These are phyloP conservation scores for Candida tibetensis DNA, from an alignment of 805 yeast species.

Conservation along the genomic window DNA sequence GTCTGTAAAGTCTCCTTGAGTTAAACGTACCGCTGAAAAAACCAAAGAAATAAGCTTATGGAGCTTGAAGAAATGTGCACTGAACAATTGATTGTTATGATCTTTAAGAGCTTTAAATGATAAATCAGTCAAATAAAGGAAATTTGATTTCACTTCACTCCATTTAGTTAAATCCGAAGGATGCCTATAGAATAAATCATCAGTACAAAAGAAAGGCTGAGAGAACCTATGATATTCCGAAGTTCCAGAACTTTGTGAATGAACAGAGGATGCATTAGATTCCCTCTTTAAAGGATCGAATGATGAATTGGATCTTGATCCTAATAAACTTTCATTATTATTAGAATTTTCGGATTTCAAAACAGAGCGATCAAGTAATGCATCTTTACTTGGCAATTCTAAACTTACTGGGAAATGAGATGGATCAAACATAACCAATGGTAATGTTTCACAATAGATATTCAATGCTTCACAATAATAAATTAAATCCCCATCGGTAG, in stretches of 20 bases:
- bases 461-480: constrained; percentile 62
- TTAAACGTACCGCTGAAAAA: constrained; percentile 54
- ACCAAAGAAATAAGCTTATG: constrained; percentile 52
- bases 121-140: constrained; percentile 47
- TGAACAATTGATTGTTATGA: constrained; percentile 50
- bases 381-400: constrained; percentile 25
- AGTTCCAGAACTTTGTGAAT: constrained; percentile 23
- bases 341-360: constrained; percentile 7
- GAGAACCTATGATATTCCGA: constrained; percentile 41
- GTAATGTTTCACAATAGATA: constrained; percentile 57
- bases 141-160: constrained; percentile 51
- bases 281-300: constrained; percentile 37
- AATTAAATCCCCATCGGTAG: constrained; percentile 52
- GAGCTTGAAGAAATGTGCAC: constrained; percentile 50
- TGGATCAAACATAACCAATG: constrained; percentile 38
- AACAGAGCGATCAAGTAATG: constrained; percentile 18
- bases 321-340: constrained; percentile 4
- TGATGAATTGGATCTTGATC: constrained; percentile 9
- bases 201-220: constrained; percentile 40
- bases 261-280: constrained; percentile 33
- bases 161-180: constrained; percentile 59
- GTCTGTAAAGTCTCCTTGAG: constrained; percentile 47
- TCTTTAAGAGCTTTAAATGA: constrained; percentile 51
- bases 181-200: constrained; percentile 53
- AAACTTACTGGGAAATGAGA: constrained; percentile 20